phyloP scores from a whole-genome alignment of 331 rosid species.

The Erythrophleum ivorense region DNA sequence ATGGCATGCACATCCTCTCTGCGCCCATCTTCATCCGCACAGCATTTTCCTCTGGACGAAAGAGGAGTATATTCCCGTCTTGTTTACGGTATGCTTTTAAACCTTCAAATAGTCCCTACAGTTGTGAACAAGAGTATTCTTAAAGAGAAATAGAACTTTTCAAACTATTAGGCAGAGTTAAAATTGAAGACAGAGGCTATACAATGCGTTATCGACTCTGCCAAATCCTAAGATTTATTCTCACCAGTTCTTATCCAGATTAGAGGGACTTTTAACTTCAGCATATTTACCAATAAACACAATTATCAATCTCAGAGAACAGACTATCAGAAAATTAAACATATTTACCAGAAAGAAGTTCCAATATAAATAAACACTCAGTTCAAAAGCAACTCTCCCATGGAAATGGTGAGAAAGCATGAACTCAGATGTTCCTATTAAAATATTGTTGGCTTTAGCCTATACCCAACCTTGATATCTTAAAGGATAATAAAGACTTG shows the following conservation, averaged over 20 bases:
- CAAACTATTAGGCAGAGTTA: background rate
- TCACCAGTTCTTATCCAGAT: background rate
- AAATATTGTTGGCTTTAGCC: background rate
- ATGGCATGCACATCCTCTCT: constrained; percentile 97
- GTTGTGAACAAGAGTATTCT: background rate
- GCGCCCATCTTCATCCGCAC: constrained; percentile 82
- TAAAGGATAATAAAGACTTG: constrained; percentile 1
- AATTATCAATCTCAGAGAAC: background rate
- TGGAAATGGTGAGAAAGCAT: background rate
- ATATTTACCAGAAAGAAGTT: constrained; percentile 4
- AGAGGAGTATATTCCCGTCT: constrained; percentile 80
- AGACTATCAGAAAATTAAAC: background rate
- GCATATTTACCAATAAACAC: background rate
- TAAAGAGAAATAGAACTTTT: background rate
- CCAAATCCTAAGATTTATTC: constrained; percentile 1
- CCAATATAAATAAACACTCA: background rate
- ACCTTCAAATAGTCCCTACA: constrained; percentile 96
- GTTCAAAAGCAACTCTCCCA: constrained; percentile 21
- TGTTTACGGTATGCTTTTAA: constrained; percentile 85
- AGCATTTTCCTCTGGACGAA: constrained; percentile 96
- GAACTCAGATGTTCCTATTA: background rate
- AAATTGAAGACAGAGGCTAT: constrained; percentile 1
- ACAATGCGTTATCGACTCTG: background rate
- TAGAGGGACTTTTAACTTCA: background rate
- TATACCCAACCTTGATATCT: background rate